A percentile compares a stretch with the other conserved stretches of the same genome.
These are phyloP conservation scores for Cutaneotrichosporon sp. DNA, from an alignment of 1,284 basidiomycete species.

Conservation along the genomic window DNA sequence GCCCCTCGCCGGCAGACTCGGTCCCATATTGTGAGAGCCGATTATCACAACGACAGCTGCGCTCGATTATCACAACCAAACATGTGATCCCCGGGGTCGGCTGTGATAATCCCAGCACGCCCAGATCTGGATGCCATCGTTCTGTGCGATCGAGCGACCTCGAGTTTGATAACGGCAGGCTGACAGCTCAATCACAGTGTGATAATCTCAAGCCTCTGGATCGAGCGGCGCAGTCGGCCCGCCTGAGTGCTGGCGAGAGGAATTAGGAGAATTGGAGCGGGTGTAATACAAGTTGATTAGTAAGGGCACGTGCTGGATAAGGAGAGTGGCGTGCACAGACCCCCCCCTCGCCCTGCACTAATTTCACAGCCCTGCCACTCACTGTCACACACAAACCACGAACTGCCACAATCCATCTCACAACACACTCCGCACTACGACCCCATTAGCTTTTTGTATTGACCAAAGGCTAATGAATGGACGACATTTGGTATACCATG, in stretches of 20 bases:
- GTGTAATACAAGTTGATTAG: neutral
- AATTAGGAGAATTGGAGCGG: neutral
- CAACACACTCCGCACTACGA: neutral
- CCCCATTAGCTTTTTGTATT: neutral
- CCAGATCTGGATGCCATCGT: too few relatives aligned
- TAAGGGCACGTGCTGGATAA: conserved; percentile 5
- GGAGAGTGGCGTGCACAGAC: neutral
- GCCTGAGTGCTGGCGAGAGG: too few relatives aligned
- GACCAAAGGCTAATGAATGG: neutral
- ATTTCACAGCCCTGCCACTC: conserved; percentile 1
- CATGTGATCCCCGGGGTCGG: too few relatives aligned
- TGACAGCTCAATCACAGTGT: neutral
- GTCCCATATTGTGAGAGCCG: too few relatives aligned
- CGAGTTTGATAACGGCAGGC: too few relatives aligned
- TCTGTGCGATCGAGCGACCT: too few relatives aligned
- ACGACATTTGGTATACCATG: neutral
- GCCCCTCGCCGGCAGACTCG: too few relatives aligned
- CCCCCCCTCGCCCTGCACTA: too few relatives aligned
- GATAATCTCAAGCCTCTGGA: neutral
- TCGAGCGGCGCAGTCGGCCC: neutral
- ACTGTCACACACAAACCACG: neutral
- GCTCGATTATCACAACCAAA: too few relatives aligned
- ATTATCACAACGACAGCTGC: too few relatives aligned
- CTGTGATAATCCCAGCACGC: too few relatives aligned
- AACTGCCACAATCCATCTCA: neutral